phyloP scores from a whole-genome alignment of 805 yeast genomes.

The Candida endomychidarum region DNA sequence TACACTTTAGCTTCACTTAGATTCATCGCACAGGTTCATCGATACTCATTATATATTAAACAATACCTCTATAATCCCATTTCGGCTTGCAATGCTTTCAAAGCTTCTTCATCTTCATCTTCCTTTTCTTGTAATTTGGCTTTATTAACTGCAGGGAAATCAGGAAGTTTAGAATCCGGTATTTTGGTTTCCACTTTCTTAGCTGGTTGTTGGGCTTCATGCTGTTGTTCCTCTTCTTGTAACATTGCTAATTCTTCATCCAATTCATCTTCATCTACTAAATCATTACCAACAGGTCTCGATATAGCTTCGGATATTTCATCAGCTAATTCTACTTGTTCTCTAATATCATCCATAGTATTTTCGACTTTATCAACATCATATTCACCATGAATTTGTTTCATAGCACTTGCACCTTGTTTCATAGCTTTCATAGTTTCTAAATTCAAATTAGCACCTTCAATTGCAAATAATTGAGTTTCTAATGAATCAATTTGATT shows the following conservation, averaged over 20 bases:
- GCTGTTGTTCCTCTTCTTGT: conserved; percentile 76
- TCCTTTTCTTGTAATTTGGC: conserved; percentile 38
- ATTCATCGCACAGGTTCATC: too few species aligned
- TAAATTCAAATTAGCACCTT: conserved; percentile 90
- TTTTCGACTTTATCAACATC: conserved; percentile 95
- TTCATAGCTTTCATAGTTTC: conserved; percentile 99
- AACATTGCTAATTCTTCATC: conserved; percentile 90
- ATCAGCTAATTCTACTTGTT: conserved; percentile 91
- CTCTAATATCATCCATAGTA: conserved; percentile 97
- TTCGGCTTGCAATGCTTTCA: conserved; percentile 78
- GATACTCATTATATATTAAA: conserved; percentile 10
- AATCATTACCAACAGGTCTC: conserved; percentile 84
- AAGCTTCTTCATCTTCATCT: conserved; percentile 82
- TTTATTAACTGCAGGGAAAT: conserved; percentile 45
- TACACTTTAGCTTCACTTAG: too few species aligned
- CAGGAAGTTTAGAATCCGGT: conserved; percentile 39
- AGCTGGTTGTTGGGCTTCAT: conserved; percentile 14
- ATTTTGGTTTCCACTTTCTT: conserved; percentile 6
- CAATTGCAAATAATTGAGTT: conserved; percentile 86
- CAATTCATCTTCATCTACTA: conserved; percentile 85
- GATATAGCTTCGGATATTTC: conserved; percentile 96
- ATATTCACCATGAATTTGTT: conserved; percentile 90
- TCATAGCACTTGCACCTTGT: conserved; percentile 96
- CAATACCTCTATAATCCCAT: conserved; percentile 60
- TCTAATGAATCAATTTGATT: conserved; percentile 89